A percentile compares a stretch with the other conserved stretches of the same genome.
Conservation (phyloP, 2,329 filamentous ascomycete genomes). For the Cladosporium oxysporum region DNA sequence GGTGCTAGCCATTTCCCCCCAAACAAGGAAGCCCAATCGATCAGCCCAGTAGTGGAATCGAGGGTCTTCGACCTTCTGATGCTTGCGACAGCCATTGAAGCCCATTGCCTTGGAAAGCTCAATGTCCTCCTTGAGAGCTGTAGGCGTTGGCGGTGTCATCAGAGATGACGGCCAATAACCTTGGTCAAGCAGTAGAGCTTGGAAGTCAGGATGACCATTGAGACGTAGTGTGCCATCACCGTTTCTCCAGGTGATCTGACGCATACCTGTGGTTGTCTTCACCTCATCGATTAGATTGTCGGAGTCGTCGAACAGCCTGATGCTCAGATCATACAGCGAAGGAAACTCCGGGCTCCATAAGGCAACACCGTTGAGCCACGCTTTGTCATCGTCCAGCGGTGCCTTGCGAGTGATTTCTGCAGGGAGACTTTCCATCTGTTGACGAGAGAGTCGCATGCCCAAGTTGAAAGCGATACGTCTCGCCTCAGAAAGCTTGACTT, state of each 20-base stretch:
- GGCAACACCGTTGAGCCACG: constrained; percentile 59
- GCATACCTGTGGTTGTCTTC: constrained; percentile 62
- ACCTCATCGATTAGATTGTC: constrained; percentile 56
- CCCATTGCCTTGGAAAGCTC: constrained; percentile 61
- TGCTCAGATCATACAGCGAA: constrained; percentile 56
- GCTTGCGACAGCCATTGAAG: constrained; percentile 66
- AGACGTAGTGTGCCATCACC: constrained; percentile 62
- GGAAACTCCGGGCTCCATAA: constrained; percentile 64
- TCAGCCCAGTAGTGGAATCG: constrained; percentile 64
- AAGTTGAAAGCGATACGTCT: constrained; percentile 12
- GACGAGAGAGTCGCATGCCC: constrained; percentile 50
- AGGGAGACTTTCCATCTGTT: constrained; percentile 45
- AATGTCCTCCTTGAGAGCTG: constrained; percentile 54
- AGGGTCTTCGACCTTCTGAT: constrained; percentile 65
- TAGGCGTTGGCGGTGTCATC: constrained; percentile 57
- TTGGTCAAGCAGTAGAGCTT: constrained; percentile 61
- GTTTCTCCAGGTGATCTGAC: constrained; percentile 59
- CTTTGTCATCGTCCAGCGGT: constrained; percentile 36
- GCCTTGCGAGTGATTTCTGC: constrained; percentile 37
- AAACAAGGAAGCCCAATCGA: constrained; percentile 61
- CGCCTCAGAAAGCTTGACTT: constrained; percentile 46
- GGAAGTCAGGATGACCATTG: constrained; percentile 62
- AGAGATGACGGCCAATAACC: constrained; percentile 65
- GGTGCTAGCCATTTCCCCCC: constrained; percentile 66
- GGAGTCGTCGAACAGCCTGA: constrained; percentile 52